phyloP scores from a whole-genome alignment of 352 stramenopile species.

The Phytophthora sansomeana region DNA sequence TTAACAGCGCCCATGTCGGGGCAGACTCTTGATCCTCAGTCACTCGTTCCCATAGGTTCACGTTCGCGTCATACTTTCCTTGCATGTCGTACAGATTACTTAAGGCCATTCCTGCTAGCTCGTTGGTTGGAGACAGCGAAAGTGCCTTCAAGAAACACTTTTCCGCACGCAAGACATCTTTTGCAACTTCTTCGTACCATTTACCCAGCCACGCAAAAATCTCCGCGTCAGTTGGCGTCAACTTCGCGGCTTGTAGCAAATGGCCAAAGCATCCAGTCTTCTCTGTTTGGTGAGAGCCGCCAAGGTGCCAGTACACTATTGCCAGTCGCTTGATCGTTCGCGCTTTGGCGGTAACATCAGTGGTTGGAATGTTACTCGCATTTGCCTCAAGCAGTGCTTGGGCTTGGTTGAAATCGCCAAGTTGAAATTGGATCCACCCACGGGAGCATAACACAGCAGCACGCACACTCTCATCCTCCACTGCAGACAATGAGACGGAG shows the following conservation, averaged over 20 bases:
- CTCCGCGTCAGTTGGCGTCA: constrained; percentile 69
- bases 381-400: constrained; percentile 51
- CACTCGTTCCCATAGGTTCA: constrained; percentile 76
- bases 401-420: constrained; percentile 45
- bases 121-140: constrained; percentile 56
- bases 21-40: constrained; percentile 63
- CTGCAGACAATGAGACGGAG: constrained; percentile 15
- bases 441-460: constrained; percentile 38
- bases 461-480: constrained; percentile 32
- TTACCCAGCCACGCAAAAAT: constrained; percentile 79
- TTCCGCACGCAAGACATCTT: constrained; percentile 74
- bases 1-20: constrained; percentile 78
- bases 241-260: constrained; percentile 78
- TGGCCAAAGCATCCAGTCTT: constrained; percentile 72
- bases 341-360: constrained; percentile 33
- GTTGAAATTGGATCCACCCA: constrained; percentile 62
- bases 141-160: constrained; percentile 90
- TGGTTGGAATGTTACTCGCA: constrained; percentile 32
- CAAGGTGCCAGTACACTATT: constrained; percentile 81
- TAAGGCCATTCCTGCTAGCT: constrained; percentile 68
- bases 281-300: constrained; percentile 49
- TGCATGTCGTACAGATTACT: constrained; percentile 77
- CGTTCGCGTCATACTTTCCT: constrained; percentile 65
- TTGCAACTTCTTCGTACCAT: constrained; percentile 75
- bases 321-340: constrained; percentile 72